Evolutionary conservation across 148 eudicot genomes (phyloP).

Genomic region (Spergularia bocconei): DNA sequence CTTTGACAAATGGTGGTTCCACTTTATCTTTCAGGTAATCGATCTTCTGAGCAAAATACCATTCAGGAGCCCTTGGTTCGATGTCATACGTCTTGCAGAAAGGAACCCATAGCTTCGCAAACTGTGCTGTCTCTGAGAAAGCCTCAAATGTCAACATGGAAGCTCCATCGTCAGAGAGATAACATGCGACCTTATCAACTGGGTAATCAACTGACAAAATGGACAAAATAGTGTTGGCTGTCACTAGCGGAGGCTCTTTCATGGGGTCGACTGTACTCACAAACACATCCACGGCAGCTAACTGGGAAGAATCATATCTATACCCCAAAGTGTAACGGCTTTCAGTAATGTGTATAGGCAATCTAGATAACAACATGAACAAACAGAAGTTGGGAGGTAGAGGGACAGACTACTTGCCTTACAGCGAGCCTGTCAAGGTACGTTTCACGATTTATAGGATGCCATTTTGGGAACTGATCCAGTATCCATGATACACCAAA

Average conservation of each 20-base stretch:
- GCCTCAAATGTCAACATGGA: conserved; percentile 49
- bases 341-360: too few relatives aligned
- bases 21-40: conserved; percentile 45
- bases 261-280: conserved; percentile 51
- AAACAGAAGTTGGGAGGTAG: too few relatives aligned
- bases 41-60: conserved; percentile 40
- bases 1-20: conserved; percentile 39
- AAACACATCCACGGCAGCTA: conserved; percentile 45
- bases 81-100: conserved; percentile 34
- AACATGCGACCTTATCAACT: conserved; percentile 47
- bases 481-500: conserved; percentile 46
- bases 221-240: conserved; percentile 45
- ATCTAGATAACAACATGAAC: conserved; percentile 14
- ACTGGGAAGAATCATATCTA: conserved; percentile 39
- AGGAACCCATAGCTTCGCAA: conserved; percentile 47
- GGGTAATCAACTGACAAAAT: conserved; percentile 49
- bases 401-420: conserved; percentile 27
- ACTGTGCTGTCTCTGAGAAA: conserved; percentile 42
- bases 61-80: conserved; percentile 49
- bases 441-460: conserved; percentile 44
- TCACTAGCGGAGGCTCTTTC: conserved; percentile 49
- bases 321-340: too few relatives aligned
- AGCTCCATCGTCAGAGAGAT: conserved; percentile 52
- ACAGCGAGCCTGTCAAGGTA: conserved; percentile 48
- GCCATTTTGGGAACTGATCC: conserved; percentile 54